Conservation (phyloP, 2,329 filamentous ascomycete species). For the Neonectria ditissima region DNA sequence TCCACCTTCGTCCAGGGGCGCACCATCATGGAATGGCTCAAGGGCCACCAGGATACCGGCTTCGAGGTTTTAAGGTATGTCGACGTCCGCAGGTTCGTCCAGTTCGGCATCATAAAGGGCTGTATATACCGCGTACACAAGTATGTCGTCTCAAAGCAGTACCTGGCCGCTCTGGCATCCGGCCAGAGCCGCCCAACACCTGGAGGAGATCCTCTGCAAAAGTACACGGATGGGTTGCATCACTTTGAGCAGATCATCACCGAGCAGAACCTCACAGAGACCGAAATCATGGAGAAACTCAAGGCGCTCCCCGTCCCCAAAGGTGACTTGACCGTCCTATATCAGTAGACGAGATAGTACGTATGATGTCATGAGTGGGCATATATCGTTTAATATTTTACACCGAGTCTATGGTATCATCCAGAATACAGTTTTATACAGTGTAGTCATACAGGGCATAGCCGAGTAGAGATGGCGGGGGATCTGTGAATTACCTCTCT, state of each 20-base stretch:
- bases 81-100: slow-evolving; percentile 90
- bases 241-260: slow-evolving; percentile 87
- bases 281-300: slow-evolving; percentile 76
- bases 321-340: slow-evolving; percentile 66
- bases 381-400: slow-evolving; percentile 36
- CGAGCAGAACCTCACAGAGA: slow-evolving; percentile 77
- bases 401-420: slow-evolving; percentile 46
- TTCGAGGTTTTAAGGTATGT: slow-evolving; percentile 78
- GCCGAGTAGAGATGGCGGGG: background rate
- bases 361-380: slow-evolving; percentile 2
- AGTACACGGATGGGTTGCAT: slow-evolving; percentile 80
- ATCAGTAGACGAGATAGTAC: slow-evolving; percentile 53
- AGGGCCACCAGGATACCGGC: slow-evolving; percentile 75
- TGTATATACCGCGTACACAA: slow-evolving; percentile 94
- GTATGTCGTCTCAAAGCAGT: slow-evolving; percentile 80
- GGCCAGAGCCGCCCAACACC: slow-evolving; percentile 59
- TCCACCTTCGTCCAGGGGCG: slow-evolving; percentile 84
- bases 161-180: slow-evolving; percentile 67
- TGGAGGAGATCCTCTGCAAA: slow-evolving; percentile 66
- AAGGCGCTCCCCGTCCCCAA: slow-evolving; percentile 66
- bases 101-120: slow-evolving; percentile 96
- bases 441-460: slow-evolving; percentile 36
- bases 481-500: slow-evolving; percentile 1
- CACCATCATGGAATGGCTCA: slow-evolving; percentile 88
- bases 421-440: slow-evolving; percentile 47